phyloP scores from a whole-genome alignment of 257 asterid species.

The Craterostigma plantagineum region DNA sequence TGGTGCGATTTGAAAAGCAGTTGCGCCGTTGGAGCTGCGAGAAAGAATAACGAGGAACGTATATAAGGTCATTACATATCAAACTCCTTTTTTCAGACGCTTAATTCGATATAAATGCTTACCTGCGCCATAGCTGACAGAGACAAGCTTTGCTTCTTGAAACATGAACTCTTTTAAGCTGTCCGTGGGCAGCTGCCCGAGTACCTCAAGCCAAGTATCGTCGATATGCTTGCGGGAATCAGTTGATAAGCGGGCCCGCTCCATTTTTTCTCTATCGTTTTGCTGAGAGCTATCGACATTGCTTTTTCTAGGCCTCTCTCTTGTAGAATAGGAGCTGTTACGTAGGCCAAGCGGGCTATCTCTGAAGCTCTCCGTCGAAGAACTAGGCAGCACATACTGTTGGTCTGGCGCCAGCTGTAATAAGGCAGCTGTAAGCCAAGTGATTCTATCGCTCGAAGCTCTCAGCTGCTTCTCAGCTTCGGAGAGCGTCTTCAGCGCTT shows the following conservation, averaged over 20 bases:
- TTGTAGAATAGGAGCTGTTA: conserved; percentile 11
- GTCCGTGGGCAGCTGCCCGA: conserved; percentile 22
- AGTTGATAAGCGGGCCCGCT: neutral
- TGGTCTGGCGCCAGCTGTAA: conserved; percentile 96
- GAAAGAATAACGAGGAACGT: neutral
- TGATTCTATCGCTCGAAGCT: conserved; percentile 65
- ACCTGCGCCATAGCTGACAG: conserved; percentile 83
- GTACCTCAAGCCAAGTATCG: conserved; percentile 9
- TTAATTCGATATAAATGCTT: conserved; percentile 11
- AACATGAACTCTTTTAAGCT: conserved; percentile 55
- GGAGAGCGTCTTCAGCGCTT: conserved; percentile 75
- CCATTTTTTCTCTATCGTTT: conserved; percentile 1
- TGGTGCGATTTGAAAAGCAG: conserved; percentile 58
- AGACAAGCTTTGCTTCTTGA: conserved; percentile 58
- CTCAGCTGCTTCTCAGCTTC: conserved; percentile 99
- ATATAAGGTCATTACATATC: too few relatives aligned
- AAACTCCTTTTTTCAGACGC: too few relatives aligned
- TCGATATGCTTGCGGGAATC: conserved; percentile 24
- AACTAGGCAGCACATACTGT: conserved; percentile 51
- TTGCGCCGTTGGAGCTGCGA: conserved; percentile 83
- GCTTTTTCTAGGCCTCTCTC: conserved; percentile 43
- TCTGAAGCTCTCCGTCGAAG: conserved; percentile 55
- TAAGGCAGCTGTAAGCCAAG: conserved; percentile 95
- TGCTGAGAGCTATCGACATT: too few relatives aligned
- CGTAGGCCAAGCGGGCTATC: conserved; percentile 46